Evolutionary conservation across 1,284 basidiomycete species (phyloP).

Genomic region (Schizophyllum amplum): DNA sequence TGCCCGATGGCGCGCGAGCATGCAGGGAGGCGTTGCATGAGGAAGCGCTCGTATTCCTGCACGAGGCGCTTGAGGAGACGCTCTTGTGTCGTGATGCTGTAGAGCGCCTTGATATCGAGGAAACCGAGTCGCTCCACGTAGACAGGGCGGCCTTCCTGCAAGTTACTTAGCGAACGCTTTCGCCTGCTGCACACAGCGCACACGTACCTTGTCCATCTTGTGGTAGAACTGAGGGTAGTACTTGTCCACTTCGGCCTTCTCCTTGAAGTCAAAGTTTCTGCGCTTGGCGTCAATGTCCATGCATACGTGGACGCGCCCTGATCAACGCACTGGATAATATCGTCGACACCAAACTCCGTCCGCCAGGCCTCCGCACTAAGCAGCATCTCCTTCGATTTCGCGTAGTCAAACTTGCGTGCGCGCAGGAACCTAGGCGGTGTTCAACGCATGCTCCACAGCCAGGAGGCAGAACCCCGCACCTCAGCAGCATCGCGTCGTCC

Average conservation of each 20-base stretch:
- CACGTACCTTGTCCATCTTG: slow-evolving; percentile 82
- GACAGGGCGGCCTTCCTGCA: slow-evolving; percentile 87
- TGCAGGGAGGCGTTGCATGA: slow-evolving; percentile 76
- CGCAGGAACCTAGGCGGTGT: slow-evolving; percentile 64
- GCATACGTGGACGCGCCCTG: slow-evolving; percentile 4
- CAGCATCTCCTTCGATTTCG: slow-evolving; percentile 82
- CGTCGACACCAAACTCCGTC: slow-evolving; percentile 82
- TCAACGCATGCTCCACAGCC: background rate
- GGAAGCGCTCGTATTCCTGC: slow-evolving; percentile 90
- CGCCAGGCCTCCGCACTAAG: slow-evolving; percentile 84
- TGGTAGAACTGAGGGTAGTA: slow-evolving; percentile 97
- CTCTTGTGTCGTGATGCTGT: slow-evolving; percentile 77
- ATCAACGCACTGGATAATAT: slow-evolving; percentile 66
- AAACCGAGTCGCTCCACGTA: slow-evolving; percentile 81
- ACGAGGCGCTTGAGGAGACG: slow-evolving; percentile 88
- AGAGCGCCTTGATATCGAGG: slow-evolving; percentile 81
- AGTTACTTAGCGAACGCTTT: background rate
- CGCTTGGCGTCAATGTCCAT: background rate
- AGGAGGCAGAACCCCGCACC: slow-evolving; percentile 29
- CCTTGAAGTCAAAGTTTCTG: slow-evolving; percentile 86
- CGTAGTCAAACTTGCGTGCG: slow-evolving; percentile 88
- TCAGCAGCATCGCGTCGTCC: slow-evolving; percentile 75
- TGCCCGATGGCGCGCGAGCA: slow-evolving; percentile 71
- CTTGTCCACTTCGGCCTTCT: slow-evolving; percentile 80
- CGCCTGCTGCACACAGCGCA: background rate